Evolutionary conservation across 192 early-diverging fungal species (phyloP).

Genomic region (Phycomyces nitens): DNA sequence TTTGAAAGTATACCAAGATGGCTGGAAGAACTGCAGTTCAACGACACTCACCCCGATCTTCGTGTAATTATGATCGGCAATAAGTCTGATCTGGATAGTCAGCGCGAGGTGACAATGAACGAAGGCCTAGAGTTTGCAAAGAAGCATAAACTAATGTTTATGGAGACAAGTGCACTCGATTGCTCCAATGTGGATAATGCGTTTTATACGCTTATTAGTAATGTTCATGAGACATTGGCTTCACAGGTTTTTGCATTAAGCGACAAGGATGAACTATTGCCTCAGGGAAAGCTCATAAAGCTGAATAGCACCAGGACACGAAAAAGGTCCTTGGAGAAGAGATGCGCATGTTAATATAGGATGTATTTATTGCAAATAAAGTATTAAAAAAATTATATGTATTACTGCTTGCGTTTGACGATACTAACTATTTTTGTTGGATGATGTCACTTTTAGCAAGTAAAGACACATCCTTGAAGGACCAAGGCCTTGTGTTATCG

Average conservation of each 20-base stretch:
- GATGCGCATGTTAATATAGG: constrained; percentile 1
- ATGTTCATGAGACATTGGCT: constrained; percentile 8
- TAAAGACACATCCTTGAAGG: no score
- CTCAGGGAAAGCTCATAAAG: constrained; percentile 2
- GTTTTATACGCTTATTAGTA: constrained; percentile 35
- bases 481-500: no score
- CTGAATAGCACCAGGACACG: neutral
- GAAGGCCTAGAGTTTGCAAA: constrained; percentile 85
- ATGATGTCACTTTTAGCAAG: no score
- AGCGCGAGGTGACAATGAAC: constrained; percentile 69
- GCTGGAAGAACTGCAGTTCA: constrained; percentile 84
- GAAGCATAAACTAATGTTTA: constrained; percentile 78
- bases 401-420: no score
- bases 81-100: constrained; percentile 77
- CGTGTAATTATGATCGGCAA: constrained; percentile 87
- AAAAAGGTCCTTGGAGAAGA: neutral
- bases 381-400: no score
- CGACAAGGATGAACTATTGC: constrained; percentile 7
- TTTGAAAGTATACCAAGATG: constrained; percentile 69
- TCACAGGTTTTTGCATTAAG: constrained; percentile 7
- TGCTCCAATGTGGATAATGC: constrained; percentile 84
- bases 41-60: constrained; percentile 88
- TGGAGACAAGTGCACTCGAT: constrained; percentile 71
- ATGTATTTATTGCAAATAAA: no score
- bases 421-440: no score